Evolutionary conservation across 441 rosid genomes (phyloP).

Genomic region (Dalechampia spathulata): DNA sequence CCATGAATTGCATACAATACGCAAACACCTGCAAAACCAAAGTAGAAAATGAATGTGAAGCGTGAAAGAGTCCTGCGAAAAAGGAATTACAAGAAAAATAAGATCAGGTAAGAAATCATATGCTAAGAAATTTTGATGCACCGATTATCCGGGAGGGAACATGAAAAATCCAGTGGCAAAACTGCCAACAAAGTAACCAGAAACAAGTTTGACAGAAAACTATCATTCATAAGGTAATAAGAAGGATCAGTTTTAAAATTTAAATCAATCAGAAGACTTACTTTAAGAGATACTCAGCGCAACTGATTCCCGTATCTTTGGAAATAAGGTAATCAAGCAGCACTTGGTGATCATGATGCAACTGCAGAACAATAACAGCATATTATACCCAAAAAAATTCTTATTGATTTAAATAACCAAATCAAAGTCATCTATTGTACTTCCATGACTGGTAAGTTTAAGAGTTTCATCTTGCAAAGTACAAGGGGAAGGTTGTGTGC

Average conservation of each 20-base stretch:
- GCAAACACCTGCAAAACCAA: slow-evolving; percentile 50
- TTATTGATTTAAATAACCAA: not conserved
- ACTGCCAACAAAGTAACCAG: not conserved
- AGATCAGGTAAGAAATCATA: not conserved
- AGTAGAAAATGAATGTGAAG: slow-evolving; percentile 5
- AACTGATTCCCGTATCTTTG: slow-evolving; percentile 61
- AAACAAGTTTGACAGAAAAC: not conserved
- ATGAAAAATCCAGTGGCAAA: not conserved
- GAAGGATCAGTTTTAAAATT: slow-evolving; percentile 5
- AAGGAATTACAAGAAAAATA: not conserved
- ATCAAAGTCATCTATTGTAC: not conserved
- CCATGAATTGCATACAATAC: slow-evolving; percentile 53
- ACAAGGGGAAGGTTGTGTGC: too few species aligned
- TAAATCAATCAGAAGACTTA: slow-evolving; percentile 16
- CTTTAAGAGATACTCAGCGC: slow-evolving; percentile 88
- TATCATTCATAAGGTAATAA: slow-evolving; percentile 3
- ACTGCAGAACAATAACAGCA: slow-evolving; percentile 30
- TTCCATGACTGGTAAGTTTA: too few species aligned
- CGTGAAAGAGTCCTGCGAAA: not conserved
- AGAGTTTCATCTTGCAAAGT: too few species aligned
- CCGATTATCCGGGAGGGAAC: too few species aligned
- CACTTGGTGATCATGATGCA: slow-evolving; percentile 85
- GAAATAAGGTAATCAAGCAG: slow-evolving; percentile 93
- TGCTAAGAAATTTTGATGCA: not conserved
- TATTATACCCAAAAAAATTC: slow-evolving; percentile 2